Conservation (phyloP, 2,329 filamentous ascomycete species). For the Trichoderma sp. region DNA sequence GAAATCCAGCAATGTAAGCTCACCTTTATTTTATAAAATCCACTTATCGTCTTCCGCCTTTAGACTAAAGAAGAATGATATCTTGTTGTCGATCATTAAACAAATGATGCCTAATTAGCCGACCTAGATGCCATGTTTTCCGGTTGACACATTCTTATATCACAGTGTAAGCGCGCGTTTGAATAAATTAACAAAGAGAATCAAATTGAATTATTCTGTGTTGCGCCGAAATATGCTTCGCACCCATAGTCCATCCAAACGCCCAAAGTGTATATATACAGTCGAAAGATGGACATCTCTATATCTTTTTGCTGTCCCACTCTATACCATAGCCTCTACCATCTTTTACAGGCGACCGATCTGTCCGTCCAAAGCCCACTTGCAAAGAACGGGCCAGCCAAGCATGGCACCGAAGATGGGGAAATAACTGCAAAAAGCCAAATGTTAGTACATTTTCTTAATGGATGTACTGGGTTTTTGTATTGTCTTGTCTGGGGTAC, state of each 20-base stretch:
- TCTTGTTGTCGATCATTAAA: background rate
- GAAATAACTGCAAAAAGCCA: background rate
- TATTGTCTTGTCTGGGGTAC: background rate
- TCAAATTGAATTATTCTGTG: conserved; percentile 2
- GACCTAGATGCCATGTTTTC: background rate
- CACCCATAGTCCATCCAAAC: conserved; percentile 9
- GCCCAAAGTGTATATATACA: conserved; percentile 13
- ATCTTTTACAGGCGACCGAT: conserved; percentile 4
- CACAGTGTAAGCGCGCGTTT: background rate
- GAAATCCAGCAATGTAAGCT: background rate
- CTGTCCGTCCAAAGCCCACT: conserved; percentile 14
- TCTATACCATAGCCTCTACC: background rate
- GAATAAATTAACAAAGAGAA: background rate
- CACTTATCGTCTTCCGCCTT: background rate
- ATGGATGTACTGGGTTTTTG: background rate
- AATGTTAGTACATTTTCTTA: background rate
- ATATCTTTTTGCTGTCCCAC: conserved; percentile 1
- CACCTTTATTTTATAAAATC: background rate
- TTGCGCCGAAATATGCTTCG: conserved; percentile 14
- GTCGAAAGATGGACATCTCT: conserved; percentile 8
- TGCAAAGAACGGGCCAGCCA: conserved; percentile 6
- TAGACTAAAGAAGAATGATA: background rate
- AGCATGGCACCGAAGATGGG: conserved; percentile 9
- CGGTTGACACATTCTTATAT: background rate
- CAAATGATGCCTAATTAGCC: background rate